phyloP scores from a whole-genome alignment of 2,329 filamentous ascomycete species.

The Ilyonectria mors-panacis region DNA sequence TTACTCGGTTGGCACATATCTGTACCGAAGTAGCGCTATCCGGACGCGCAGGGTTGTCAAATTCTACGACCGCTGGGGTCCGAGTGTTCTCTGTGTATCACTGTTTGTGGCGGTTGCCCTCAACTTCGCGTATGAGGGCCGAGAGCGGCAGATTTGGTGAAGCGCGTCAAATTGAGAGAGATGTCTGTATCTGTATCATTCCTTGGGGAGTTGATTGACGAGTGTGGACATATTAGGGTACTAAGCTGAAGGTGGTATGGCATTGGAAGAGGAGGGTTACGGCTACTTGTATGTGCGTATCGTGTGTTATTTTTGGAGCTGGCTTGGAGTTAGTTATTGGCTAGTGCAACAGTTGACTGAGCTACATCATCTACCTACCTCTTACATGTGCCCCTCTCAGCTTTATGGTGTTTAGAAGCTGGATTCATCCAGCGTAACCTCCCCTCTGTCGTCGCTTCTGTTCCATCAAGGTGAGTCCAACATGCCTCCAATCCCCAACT shows the following conservation, averaged over 20 bases:
- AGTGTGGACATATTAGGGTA: constrained; percentile 1
- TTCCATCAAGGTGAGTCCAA: not conserved
- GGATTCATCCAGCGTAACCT: not conserved
- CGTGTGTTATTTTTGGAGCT: constrained; percentile 10
- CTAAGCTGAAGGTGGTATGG: constrained; percentile 17
- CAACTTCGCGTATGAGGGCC: constrained; percentile 86
- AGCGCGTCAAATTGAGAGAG: not conserved
- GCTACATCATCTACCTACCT: not conserved
- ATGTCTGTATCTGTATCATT: constrained; percentile 25
- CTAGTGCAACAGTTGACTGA: constrained; percentile 30
- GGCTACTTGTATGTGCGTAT: not conserved
- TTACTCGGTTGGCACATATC: constrained; percentile 87
- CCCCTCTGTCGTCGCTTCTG: not conserved
- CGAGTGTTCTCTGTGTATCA: constrained; percentile 80
- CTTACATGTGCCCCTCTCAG: not conserved
- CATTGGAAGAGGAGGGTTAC: constrained; percentile 22
- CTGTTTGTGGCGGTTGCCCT: constrained; percentile 81
- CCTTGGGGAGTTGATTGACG: constrained; percentile 27
- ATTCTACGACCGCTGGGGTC: constrained; percentile 93
- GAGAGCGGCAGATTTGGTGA: constrained; percentile 70
- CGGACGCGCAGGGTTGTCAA: constrained; percentile 85
- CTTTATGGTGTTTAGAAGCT: not conserved
- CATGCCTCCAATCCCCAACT: no score
- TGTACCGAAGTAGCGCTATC: constrained; percentile 91
- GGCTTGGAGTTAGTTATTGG: constrained; percentile 19